phyloP scores from a whole-genome alignment of 345 rosid genomes.

The Geranium rotundifolium region DNA sequence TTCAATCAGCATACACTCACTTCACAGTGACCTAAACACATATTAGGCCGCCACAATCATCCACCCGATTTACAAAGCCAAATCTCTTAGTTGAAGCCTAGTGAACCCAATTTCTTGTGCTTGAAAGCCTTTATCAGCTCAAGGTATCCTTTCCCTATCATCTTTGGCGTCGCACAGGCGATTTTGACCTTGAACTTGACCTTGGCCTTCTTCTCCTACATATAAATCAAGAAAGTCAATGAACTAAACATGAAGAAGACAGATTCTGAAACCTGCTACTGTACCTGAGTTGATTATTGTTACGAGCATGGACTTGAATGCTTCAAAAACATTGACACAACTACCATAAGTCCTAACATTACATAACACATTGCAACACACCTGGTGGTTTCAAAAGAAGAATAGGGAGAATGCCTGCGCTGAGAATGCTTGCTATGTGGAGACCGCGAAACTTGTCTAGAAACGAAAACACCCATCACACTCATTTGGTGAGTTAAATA shows the following conservation, averaged over 20 bases:
- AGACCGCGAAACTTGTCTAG: constrained; percentile 96
- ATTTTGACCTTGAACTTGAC: constrained; percentile 52
- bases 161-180: constrained; percentile 53
- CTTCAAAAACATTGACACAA: constrained; percentile 32
- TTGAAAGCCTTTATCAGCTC: not conserved
- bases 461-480: constrained; percentile 86
- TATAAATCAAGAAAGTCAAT: constrained; percentile 9
- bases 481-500: constrained; percentile 47
- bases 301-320: constrained; percentile 17
- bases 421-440: constrained; percentile 99
- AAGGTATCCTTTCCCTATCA: constrained; percentile 10
- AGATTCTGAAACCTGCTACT: constrained; percentile 11
- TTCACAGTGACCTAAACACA: not conserved
- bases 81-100: not conserved
- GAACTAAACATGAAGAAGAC: constrained; percentile 2
- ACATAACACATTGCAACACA: constrained; percentile 26
- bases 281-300: constrained; percentile 49
- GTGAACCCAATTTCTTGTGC: not conserved
- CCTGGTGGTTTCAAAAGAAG: constrained; percentile 89
- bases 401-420: constrained; percentile 91
- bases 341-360: constrained; percentile 11
- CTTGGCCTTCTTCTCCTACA: constrained; percentile 47
- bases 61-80: not conserved
- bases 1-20: not conserved
- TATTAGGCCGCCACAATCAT: not conserved